Evolutionary conservation across 306 rosid species (phyloP), one percentile per base, ranked within the genome.

Genomic region (Abrus pulchellus): DNA sequence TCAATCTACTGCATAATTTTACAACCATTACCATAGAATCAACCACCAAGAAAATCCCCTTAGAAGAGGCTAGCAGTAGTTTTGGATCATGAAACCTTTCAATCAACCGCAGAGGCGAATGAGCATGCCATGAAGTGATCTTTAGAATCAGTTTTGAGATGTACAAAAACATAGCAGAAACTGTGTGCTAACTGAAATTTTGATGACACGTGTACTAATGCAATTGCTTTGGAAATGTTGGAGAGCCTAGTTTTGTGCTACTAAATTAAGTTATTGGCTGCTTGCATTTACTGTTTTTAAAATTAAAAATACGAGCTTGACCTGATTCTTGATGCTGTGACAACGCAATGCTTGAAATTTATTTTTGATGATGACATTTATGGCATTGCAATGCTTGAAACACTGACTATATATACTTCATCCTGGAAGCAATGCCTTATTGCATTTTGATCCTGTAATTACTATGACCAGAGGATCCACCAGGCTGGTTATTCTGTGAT

Each of bases 91-190:
- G 33, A 12, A 64, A 73, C 47, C 43, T 72, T 80, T 49, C 32
- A 43, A 33, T 80, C 40, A 52, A 30, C 33, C 68, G 33, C n/a
- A 54, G 57, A 52, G 66, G 13, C 41, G 68, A 74, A 30, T 72
- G 62, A 50, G 32, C 34, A 72, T 49, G 47, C 66, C 33, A 54
- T 67, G 54, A 53, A 72, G 74, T 43, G 50, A 33, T 60, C 72
- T 61, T 62, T 48, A 72, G 74, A 72, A 52, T 63, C 67, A 63
- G 49, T 80, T 50, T 72, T 60, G 63, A 30, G 72, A 63, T 30
- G n/a, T 73, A 33, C 44, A 7, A 7, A 79, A 41, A 80, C 32
- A 43, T 72, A 8, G 34, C 36, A 56, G 65, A 53, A 29, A 30
- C 71, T 47, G 27, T 38, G 72, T 34, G 62, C 43, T 69, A 50